Conservation (phyloP, 2,329 filamentous ascomycete species). For the Pseudonectria buxi region DNA sequence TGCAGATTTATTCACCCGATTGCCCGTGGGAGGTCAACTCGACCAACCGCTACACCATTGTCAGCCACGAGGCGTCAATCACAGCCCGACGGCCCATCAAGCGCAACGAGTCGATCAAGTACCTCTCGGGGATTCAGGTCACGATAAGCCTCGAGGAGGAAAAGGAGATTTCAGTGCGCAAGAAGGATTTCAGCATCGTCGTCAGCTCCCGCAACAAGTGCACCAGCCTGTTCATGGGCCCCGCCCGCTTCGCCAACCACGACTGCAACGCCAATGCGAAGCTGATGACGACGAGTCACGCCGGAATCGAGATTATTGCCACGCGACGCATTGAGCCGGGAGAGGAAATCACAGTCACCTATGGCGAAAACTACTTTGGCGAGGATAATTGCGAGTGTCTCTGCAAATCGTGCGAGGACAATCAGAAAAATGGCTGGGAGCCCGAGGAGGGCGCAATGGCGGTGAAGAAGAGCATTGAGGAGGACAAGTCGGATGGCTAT, state of each 20-base stretch:
- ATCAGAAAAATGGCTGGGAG: slow-evolving; percentile 76
- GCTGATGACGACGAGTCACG: slow-evolving; percentile 73
- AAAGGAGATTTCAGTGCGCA: slow-evolving; percentile 66
- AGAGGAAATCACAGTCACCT: slow-evolving; percentile 94
- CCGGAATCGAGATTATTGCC: slow-evolving; percentile 87
- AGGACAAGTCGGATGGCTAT: slow-evolving; percentile 42
- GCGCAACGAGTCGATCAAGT: slow-evolving; percentile 81
- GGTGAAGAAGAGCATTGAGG: slow-evolving; percentile 48
- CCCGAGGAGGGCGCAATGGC: slow-evolving; percentile 40
- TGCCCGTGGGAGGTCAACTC: slow-evolving; percentile 88
- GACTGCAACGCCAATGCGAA: slow-evolving; percentile 91
- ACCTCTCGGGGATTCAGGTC: slow-evolving; percentile 85
- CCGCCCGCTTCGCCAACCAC: slow-evolving; percentile 93
- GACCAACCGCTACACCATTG: slow-evolving; percentile 92
- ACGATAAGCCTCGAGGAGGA: slow-evolving; percentile 91
- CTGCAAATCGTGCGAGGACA: slow-evolving; percentile 77
- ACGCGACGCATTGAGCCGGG: slow-evolving; percentile 74
- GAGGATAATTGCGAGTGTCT: slow-evolving; percentile 92
- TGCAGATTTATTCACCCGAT: slow-evolving; percentile 86
- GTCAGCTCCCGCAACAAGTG: slow-evolving; percentile 88
- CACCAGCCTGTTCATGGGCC: slow-evolving; percentile 87
- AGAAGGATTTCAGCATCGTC: slow-evolving; percentile 95
- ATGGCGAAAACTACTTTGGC: slow-evolving; percentile 94
- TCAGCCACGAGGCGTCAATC: slow-evolving; percentile 80
- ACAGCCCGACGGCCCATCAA: slow-evolving; percentile 73